Evolutionary conservation across 2,329 filamentous ascomycete species (phyloP), one percentile per base, ranked within the genome.

Genomic region (Talaromyces islandicus): DNA sequence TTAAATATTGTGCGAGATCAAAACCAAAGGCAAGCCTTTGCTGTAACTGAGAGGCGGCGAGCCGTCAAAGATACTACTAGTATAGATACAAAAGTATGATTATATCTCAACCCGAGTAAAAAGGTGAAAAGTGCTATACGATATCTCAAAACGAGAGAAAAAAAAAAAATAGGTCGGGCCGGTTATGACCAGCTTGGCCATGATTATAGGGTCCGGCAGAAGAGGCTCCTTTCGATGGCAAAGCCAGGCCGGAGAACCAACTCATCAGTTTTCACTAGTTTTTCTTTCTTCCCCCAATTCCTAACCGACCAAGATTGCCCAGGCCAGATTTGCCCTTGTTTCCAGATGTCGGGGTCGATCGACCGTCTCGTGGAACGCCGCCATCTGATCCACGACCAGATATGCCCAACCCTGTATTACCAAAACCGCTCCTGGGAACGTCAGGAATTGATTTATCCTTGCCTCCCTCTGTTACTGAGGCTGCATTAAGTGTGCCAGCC

Each of bases 301-400:
- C 88, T 54, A 91, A 74, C 60, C 88, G 80, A 5, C 88, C 87
- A 71, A 91, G 85, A 69, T 90, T 87, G 5, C 87, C 85, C 46
- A 91, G 74, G 52, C 86, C 84, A 9, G 83, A 82, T 67, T 83
- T 83, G 50, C 81, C 82, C 74, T 89, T 90, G 35, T 80, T 77
- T 32, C 77, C 73, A 48, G 79, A 75, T 10, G 78, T 67, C 54
- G 68, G 64, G 46, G 72, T 64, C 24, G 71, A 65, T 7, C 62
- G 62, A n/a, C 63, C 61, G 35, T 70, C 70, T 30, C 65, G 53
- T 51, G 58, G n/a, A 9, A 29, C 51, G 21, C 61, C 61, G 12
- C 55, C 86, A 19, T 84, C 70, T 83, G 86, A 59, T 76, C 75
- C n/a, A 77, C 78, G 53, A 79, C 75, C 46, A 74, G 73, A 52